Base-by-base conservation (phyloP, 768 basidiomycete species). In the Psilocybe tampanensis region DNA sequence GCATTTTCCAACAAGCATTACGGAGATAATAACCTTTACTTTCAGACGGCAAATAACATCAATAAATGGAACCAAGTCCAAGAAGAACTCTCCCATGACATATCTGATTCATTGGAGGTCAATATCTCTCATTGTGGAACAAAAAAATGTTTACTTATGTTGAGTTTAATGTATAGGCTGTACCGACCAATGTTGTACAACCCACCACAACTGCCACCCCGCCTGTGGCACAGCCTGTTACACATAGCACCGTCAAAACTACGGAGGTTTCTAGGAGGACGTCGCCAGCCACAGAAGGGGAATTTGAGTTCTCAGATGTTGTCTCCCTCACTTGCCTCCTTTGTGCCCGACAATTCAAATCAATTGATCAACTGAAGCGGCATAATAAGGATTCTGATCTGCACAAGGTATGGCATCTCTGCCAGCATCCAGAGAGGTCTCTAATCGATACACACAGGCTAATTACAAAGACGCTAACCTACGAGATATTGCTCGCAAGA, bases 31-130 rank as follows among this genome's bases (percentile, higher is more conserved):
- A 39, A 39, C n/a, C 36, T 15, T 5, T n/a, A 39, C 36, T n/a
- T 39, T 22, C 48, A 97, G 93, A 91, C 87, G 44, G 90, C 84
- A 47, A 90, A 83, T 70, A 94, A 95, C 66, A 98, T 99, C 68
- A 88, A 82, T 66, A 98, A 98, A 70, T 99, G 96, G 97, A 98
- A 95, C 69, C 89, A 89, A 75, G 92, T 95, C 9, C 93, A 96
- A 72, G 89, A 89, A 72, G 95, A 94, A 66, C 80, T 97, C 48
- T 83, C 82, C 33, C 79, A 83, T 58, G 72, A 77, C 42, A 55
- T 74, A 29, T 67, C 66, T 55, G 59, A 67, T 55, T 36, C 57
- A 65, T 41, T 60, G 18, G 51, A 41, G 49, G 64, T 58, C 52
- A 53, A 24, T 51, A 29, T 36, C 22, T 44, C 33, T 57, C 45